phyloP scores from a whole-genome alignment of 2,329 filamentous ascomycete species.

The Phaeosphaeriaceae sp. region DNA sequence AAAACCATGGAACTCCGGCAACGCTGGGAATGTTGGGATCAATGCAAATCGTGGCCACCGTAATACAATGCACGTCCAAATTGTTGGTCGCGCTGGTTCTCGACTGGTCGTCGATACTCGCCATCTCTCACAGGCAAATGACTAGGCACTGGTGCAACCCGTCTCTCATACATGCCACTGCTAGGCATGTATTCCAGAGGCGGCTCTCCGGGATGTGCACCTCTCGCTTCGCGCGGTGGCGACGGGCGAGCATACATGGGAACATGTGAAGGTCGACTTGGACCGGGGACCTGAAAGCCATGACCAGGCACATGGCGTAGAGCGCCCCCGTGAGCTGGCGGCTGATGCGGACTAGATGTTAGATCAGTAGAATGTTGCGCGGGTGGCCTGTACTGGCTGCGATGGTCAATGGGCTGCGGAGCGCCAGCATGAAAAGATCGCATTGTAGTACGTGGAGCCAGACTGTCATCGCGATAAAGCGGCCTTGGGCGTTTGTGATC shows the following conservation, averaged over 20 bases:
- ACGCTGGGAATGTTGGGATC: slow-evolving; percentile 10
- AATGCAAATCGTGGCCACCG: slow-evolving; percentile 21
- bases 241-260: slow-evolving; percentile 19
- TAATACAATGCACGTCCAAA: slow-evolving; percentile 21
- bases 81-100: slow-evolving; percentile 14
- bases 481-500: slow-evolving; percentile 22
- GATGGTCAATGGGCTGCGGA: slow-evolving; percentile 16
- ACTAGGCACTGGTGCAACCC: slow-evolving; percentile 17
- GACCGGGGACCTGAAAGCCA: slow-evolving; percentile 11
- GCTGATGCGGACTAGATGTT: slow-evolving; percentile 32
- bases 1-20: slow-evolving; percentile 22
- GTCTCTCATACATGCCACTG: slow-evolving; percentile 20
- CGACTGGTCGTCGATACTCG: slow-evolving; percentile 12
- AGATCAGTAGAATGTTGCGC: slow-evolving; percentile 30
- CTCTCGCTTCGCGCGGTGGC: slow-evolving; percentile 23
- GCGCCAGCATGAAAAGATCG: slow-evolving; percentile 7
- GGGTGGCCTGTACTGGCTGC: slow-evolving; percentile 15
- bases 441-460: neutral
- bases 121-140: slow-evolving; percentile 18
- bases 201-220: slow-evolving; percentile 15
- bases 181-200: slow-evolving; percentile 21
- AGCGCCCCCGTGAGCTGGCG: slow-evolving; percentile 11
- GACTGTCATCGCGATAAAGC: slow-evolving; percentile 17
- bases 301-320: slow-evolving; percentile 11
- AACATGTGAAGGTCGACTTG: slow-evolving; percentile 19